A percentile compares a stretch with the other conserved stretches of the same genome.
Conservation (phyloP, 441 rosid genomes). For the Brassica balearica region DNA sequence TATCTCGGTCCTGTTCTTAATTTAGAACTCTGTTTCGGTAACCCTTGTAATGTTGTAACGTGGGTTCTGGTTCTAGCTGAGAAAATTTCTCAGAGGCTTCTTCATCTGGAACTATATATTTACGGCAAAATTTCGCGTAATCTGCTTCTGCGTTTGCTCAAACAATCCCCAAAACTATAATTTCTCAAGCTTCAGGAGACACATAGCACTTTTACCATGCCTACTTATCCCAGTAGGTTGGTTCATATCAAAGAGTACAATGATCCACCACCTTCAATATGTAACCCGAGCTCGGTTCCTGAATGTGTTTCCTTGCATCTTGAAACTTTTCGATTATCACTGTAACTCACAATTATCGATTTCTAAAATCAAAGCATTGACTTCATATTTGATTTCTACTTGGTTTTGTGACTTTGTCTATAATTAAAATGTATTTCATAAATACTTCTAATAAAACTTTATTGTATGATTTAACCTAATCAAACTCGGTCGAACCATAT, state of each 20-base stretch:
- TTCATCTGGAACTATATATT: not conserved
- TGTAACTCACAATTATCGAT: not conserved
- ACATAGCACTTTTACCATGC: not conserved
- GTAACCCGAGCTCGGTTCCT: slow-evolving; percentile 6
- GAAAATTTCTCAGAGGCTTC: not conserved
- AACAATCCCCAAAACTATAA: not conserved
- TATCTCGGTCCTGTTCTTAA: not conserved
- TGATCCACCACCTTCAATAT: not conserved
- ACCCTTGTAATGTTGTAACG: not conserved
- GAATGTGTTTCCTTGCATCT: not conserved
- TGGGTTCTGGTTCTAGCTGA: not conserved
- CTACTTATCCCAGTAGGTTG: not conserved
- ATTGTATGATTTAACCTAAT: not conserved
- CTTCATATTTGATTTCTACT: not conserved
- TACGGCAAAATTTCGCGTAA: not conserved
- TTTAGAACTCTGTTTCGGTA: not conserved
- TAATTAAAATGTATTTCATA: not conserved
- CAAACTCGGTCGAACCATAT: not conserved
- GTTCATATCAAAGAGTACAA: not conserved
- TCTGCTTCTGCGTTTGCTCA: slow-evolving; percentile 3
- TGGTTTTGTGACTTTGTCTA: not conserved
- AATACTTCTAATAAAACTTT: not conserved
- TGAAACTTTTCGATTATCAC: not conserved
- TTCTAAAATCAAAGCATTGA: not conserved
- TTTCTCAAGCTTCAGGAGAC: not conserved